Evolutionary conservation across 768 basidiomycete species (phyloP), one percentile per base, ranked within the genome.

Genomic region (Mycena amicta): DNA sequence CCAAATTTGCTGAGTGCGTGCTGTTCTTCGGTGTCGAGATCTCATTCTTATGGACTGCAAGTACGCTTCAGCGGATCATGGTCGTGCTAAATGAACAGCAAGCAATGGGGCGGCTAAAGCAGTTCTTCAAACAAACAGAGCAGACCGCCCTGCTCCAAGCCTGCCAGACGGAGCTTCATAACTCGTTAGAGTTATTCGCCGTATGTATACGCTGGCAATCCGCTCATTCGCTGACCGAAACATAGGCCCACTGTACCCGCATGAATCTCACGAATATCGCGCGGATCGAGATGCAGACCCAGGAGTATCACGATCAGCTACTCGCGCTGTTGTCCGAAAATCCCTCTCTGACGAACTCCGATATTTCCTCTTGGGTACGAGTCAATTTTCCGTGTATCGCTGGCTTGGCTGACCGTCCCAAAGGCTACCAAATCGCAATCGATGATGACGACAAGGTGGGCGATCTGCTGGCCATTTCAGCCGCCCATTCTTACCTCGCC

Each of bases 91-190:
- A 49, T 15, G 47, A 49, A 23, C 47, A 49, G 26, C 47, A 28
- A 13, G 27, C 5, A 12, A 49, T 49, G 47, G 47, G 47, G 6
- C 23, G 47, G 12, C 25, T 49, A 11, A 49, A 49, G n/a, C 47
- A 49, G 47, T 49, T 49, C 27, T 49, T 49, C 47, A 49, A 49
- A n/a, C 47, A 49, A 28, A 49, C 6, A 12, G 47, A 49, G 27
- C 47, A 29, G 47, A 15, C 47, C 5, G 26, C 47, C 26, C 47
- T 26, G 26, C 12, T 49, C 5, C 25, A 49, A 28, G 23, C 47
- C 6, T 49, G 47, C n/a, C 23, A 49, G n/a, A 23, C 47, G 12
- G 47, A 49, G 26, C 26, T 49, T 6, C 6, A 49, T 5, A 5
- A 13, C 5, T 49, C 47, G 23, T 26, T 49, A 23, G 47, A 49